Conservation (phyloP, 495 filamentous ascomycete species). For the Usnea hakonensis region DNA sequence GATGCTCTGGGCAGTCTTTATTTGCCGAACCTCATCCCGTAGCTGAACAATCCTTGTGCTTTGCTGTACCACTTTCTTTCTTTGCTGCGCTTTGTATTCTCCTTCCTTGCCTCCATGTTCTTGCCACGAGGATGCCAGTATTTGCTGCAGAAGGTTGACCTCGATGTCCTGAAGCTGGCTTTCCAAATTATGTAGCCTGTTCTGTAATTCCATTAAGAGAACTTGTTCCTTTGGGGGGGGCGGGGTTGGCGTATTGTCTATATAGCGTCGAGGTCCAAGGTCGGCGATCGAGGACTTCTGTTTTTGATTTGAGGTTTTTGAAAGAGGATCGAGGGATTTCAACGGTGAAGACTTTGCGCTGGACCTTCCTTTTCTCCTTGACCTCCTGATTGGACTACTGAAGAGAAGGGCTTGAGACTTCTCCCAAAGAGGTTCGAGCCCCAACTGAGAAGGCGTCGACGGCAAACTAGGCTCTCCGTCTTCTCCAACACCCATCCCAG, state of each 20-base stretch:
- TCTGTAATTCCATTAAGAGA: background rate
- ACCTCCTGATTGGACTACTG: slow-evolving; percentile 34
- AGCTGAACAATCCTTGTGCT: background rate
- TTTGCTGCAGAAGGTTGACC: background rate
- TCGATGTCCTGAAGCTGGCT: slow-evolving; percentile 8
- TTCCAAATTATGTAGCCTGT: background rate
- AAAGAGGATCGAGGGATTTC: slow-evolving; percentile 26
- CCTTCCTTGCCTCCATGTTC: background rate
- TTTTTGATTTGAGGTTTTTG: slow-evolving; percentile 4
- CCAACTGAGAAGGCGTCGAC: slow-evolving; percentile 57
- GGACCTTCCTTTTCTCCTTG: slow-evolving; percentile 25
- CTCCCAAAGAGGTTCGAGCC: slow-evolving; percentile 40
- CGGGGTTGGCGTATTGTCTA: background rate
- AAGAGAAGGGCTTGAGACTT: slow-evolving; percentile 34
- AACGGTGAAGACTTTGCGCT: slow-evolving; percentile 30
- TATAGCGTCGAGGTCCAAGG: slow-evolving; percentile 6
- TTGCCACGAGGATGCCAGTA: slow-evolving; percentile 2
- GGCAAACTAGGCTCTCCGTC: slow-evolving; percentile 59
- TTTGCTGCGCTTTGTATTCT: background rate
- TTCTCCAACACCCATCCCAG: slow-evolving; percentile 14
- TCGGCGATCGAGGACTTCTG: background rate
- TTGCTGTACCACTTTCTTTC: background rate
- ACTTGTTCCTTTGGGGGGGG: background rate
- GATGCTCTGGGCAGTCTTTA: background rate
- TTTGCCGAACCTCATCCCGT: background rate